Evolutionary conservation across 208 protist species (phyloP).

Genomic region (Lotmaria passim): DNA sequence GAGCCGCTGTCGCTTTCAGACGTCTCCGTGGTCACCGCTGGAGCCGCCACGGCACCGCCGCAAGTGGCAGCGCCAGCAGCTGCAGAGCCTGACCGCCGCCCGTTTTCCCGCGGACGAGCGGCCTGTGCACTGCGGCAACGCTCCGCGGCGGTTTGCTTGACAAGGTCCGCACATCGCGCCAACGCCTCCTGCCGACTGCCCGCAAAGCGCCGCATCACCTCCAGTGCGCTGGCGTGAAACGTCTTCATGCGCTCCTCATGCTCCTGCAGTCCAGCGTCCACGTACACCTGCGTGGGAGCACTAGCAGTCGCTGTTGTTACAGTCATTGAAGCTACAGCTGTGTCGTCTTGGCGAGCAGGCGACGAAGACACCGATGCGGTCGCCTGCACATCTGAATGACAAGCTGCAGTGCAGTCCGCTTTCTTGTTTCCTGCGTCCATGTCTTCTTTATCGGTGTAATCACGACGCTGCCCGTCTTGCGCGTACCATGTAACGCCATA

Average conservation of each 20-base stretch:
- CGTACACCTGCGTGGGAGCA: slow-evolving; percentile 13
- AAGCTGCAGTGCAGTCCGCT: background rate
- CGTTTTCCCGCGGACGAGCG: background rate
- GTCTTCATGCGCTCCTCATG: slow-evolving; percentile 68
- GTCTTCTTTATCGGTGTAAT: too few relatives aligned
- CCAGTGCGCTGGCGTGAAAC: slow-evolving; percentile 72
- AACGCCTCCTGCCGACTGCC: slow-evolving; percentile 79
- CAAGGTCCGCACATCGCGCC: slow-evolving; percentile 69
- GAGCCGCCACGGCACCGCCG: too few relatives aligned
- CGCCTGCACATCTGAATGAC: too few relatives aligned
- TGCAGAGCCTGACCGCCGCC: too few relatives aligned
- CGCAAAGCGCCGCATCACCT: slow-evolving; percentile 76
- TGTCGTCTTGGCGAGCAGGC: background rate
- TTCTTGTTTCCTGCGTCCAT: background rate
- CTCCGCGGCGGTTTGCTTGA: slow-evolving; percentile 47
- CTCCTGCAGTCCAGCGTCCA: slow-evolving; percentile 20
- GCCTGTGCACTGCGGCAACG: slow-evolving; percentile 1
- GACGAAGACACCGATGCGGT: background rate
- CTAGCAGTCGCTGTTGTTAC: too few relatives aligned
- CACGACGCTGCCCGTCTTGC: too few relatives aligned
- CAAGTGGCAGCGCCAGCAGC: too few relatives aligned
- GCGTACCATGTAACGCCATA: background rate
- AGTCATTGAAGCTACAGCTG: too few relatives aligned
- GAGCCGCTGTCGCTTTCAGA: background rate
- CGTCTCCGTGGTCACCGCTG: too few relatives aligned